Conservation (phyloP, 495 filamentous ascomycete species). For the Massariosphaeria phaeospora region DNA sequence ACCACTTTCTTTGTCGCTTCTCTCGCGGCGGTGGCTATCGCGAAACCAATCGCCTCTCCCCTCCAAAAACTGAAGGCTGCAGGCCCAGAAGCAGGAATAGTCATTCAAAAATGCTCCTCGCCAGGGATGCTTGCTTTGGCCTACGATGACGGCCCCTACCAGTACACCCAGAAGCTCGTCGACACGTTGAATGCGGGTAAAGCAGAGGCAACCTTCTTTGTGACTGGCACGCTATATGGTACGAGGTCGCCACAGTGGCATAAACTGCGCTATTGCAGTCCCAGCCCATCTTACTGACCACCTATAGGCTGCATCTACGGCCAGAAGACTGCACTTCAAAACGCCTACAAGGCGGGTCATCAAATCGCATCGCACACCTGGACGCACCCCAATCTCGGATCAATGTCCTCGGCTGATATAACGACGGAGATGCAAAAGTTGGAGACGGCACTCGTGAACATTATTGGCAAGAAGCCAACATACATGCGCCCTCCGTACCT, state of each 20-base stretch:
- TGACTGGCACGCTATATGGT: conserved; percentile 52
- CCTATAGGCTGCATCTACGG: conserved; percentile 49
- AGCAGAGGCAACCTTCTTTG: conserved; percentile 52
- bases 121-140: conserved; percentile 25
- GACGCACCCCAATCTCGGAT: conserved; percentile 47
- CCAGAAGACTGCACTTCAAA: conserved; percentile 46
- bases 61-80: conserved; percentile 17
- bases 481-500: conserved; percentile 54
- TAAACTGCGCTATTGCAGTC: background rate
- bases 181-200: conserved; percentile 34
- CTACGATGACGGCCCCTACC: conserved; percentile 33
- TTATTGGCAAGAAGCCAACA: conserved; percentile 50
- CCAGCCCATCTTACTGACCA: background rate
- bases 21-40: conserved; percentile 14
- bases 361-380: conserved; percentile 52
- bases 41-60: conserved; percentile 14
- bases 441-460: conserved; percentile 50
- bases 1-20: conserved; percentile 11
- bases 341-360: conserved; percentile 47
- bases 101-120: conserved; percentile 24
- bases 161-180: conserved; percentile 26
- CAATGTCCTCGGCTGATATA: conserved; percentile 42
- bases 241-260: background rate
- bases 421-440: conserved; percentile 48
- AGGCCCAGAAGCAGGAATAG: conserved; percentile 20